Base-by-base conservation (phyloP, 169 alveolate species). In the Cryptosporidium xiaoi region DNA sequence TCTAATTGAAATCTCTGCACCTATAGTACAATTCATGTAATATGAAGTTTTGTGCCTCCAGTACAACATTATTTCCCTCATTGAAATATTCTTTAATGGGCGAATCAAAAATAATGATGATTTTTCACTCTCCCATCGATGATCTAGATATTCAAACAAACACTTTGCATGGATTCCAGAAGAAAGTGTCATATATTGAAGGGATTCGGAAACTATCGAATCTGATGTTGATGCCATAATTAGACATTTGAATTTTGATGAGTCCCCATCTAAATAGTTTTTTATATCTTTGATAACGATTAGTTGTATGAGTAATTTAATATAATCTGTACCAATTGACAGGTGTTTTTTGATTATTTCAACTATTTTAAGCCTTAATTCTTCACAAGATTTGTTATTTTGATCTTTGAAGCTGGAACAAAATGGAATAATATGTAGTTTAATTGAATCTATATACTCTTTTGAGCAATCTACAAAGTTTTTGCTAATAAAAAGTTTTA, bases 141-240 rank as follows among this genome's bases (percentile, higher is more conserved):
- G 18, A 24, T 77, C 87, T 7, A 77, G 46, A 15, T 60, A 58
- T 3, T 44, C 27, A 46, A 44, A 62, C 36, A 77, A 58, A 29
- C 65, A 60, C 34, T 77, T 77, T 40, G 51, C 29, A 60, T 77
- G 87, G 27, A 27, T 46, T 12, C 87, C 87, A 27, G 77, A 56
- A 0, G 87, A 68, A 5, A 77, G 27, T 24, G 65, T 77, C 71
- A 77, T 40, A 60, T 77, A 77, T 40, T 77, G 87, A 16, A 77
- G 20, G 48, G 87, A 56, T 36, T 77, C 87, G 16, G 87, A 60
- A 8, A 46, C 87, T 33, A 77, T 60, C 27, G 87, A 77, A 33
- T 60, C 71, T 6, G 71, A 40, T 20, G 71, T 77, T 8, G 87
- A 60, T 34, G 87, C 87, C 27, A 77, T 18, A 18, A 77, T 46